phyloP scores from a whole-genome alignment of 805 yeast species.

The Yamadazyma scolyti region DNA sequence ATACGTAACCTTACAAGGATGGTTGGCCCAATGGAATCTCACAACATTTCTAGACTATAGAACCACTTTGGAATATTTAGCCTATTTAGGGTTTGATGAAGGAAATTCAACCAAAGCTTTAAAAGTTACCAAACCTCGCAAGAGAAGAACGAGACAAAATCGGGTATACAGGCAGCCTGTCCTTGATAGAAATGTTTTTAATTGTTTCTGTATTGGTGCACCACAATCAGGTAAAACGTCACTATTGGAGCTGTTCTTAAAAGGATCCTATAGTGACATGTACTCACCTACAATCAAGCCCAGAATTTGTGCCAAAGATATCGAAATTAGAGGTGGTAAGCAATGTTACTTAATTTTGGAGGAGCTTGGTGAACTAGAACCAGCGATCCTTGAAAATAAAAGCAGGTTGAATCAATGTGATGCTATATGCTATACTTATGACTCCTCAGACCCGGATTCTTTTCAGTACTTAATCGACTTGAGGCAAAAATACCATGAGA shows the following conservation, averaged over 20 bases:
- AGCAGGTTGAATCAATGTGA: conserved; percentile 79
- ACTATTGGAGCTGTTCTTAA: conserved; percentile 74
- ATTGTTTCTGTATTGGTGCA: conserved; percentile 84
- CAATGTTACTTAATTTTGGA: conserved; percentile 90
- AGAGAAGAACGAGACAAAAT: conserved; percentile 63
- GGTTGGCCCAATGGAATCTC: conserved; percentile 99
- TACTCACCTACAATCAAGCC: conserved; percentile 84
- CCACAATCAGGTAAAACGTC: conserved; percentile 86
- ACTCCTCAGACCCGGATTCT: conserved; percentile 93
- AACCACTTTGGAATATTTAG: conserved; percentile 83
- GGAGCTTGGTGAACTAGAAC: conserved; percentile 84
- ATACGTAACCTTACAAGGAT: conserved; percentile 88
- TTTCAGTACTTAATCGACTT: conserved; percentile 77
- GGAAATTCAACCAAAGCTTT: conserved; percentile 32
- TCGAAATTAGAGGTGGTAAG: conserved; percentile 90
- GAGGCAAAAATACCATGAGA: conserved; percentile 52
- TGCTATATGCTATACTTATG: conserved; percentile 85
- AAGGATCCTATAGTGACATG: conserved; percentile 62
- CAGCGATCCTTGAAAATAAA: conserved; percentile 72
- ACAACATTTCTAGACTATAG: conserved; percentile 83
- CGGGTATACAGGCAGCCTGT: conserved; percentile 61
- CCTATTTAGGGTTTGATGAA: conserved; percentile 83
- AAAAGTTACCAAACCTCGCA: conserved; percentile 79
- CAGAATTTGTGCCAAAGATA: conserved; percentile 82
- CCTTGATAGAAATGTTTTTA: conserved; percentile 84